Conservation (phyloP, 495 filamentous ascomycete genomes). For the Immersiella caudata region DNA sequence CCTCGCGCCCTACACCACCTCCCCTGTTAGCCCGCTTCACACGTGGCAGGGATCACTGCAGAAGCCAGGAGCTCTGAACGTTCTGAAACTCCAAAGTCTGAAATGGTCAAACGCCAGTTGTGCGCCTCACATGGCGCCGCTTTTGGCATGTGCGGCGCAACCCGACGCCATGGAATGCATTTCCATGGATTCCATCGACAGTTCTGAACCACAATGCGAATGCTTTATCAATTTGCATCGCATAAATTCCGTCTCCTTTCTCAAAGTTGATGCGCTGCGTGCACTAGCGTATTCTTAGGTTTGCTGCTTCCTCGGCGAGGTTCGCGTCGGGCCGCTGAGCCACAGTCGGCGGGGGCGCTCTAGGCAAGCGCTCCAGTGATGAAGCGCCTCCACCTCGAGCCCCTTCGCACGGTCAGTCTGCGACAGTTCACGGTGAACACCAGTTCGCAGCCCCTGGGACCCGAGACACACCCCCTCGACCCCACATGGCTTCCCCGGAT, state of each 20-base stretch:
- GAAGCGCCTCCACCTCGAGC: background rate
- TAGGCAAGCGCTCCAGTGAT: background rate
- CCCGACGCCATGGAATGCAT: background rate
- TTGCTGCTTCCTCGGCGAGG: background rate
- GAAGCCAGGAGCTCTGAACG: background rate
- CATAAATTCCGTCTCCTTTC: background rate
- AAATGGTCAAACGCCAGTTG: background rate
- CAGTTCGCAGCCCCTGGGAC: conserved; percentile 8
- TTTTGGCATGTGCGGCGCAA: background rate
- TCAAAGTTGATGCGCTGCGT: no score
- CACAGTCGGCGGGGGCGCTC: background rate
- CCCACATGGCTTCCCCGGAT: conserved; percentile 5
- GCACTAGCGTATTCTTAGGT: no score
- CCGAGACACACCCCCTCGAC: background rate
- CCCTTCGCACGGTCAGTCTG: conserved; percentile 8
- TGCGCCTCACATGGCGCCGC: background rate
- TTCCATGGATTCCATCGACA: background rate
- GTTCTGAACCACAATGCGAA: background rate
- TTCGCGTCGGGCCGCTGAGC: background rate
- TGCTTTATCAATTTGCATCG: background rate
- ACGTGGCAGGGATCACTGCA: background rate
- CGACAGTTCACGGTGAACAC: conserved; percentile 1
- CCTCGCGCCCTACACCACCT: background rate
- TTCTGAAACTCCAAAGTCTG: conserved; percentile 5
- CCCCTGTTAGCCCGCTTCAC: background rate